These are phyloP conservation scores for Dissophora globulifera DNA, from an alignment of 192 early-diverging fungal species.

Conservation along the genomic window DNA sequence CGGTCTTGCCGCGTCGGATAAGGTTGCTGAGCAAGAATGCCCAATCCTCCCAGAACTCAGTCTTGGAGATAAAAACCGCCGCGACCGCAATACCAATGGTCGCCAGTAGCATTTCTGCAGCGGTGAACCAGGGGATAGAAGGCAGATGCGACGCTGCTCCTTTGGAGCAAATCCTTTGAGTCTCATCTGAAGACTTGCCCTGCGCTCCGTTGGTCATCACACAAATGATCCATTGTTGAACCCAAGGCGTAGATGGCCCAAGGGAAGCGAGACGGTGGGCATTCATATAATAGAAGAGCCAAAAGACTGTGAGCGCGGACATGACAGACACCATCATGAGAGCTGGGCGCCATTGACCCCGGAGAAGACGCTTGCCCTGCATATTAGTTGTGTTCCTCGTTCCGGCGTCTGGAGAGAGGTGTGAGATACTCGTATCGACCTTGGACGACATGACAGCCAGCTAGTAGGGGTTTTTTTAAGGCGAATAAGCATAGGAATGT, in stretches of 20 bases:
- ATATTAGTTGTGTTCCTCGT: slow-evolving; percentile 39
- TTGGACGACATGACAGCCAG: slow-evolving; percentile 41
- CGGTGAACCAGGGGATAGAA: slow-evolving; percentile 39
- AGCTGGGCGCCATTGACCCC: slow-evolving; percentile 49
- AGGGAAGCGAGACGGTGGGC: slow-evolving; percentile 22
- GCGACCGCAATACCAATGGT: slow-evolving; percentile 25
- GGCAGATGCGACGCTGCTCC: slow-evolving; percentile 1
- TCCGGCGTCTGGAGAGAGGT: slow-evolving; percentile 33
- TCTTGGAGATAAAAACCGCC: slow-evolving; percentile 29
- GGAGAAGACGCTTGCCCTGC: slow-evolving; percentile 46
- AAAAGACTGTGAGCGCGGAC: slow-evolving; percentile 40
- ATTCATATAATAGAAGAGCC: slow-evolving; percentile 46
- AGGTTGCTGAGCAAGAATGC: slow-evolving; percentile 25
- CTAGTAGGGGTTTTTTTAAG: no score
- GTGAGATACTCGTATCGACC: slow-evolving; percentile 39
- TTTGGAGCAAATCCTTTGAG: slow-evolving; percentile 21
- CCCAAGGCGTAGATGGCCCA: not conserved
- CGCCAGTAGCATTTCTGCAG: slow-evolving; percentile 33
- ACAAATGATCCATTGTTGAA: slow-evolving; percentile 16
- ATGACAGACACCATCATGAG: slow-evolving; percentile 39
- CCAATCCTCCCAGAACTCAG: slow-evolving; percentile 49
- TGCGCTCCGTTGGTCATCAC: not conserved
- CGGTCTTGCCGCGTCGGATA: slow-evolving; percentile 13
- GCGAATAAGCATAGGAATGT: not conserved
- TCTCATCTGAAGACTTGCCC: slow-evolving; percentile 24